phyloP scores from a whole-genome alignment of 768 basidiomycete species.

The Podaxis sp. region DNA sequence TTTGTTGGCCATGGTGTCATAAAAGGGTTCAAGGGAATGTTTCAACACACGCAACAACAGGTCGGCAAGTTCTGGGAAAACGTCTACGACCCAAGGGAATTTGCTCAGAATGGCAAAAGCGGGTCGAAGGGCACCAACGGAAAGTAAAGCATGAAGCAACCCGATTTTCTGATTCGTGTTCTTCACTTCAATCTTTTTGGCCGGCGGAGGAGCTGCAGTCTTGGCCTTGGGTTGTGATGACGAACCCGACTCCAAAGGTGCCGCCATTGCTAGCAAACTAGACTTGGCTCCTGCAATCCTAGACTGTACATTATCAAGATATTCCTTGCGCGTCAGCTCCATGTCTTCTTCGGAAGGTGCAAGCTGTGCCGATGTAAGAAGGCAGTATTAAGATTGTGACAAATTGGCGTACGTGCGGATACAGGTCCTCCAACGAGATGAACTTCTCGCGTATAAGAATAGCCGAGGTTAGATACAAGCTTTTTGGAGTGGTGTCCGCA shows the following conservation, averaged over 20 bases:
- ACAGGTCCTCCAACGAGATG: conserved; percentile 81
- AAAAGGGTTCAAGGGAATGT: conserved; percentile 65
- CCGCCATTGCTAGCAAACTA: conserved; percentile 82
- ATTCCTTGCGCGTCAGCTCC: conserved; percentile 61
- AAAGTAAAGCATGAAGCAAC: conserved; percentile 73
- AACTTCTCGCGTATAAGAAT: conserved; percentile 88
- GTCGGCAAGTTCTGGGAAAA: conserved; percentile 81
- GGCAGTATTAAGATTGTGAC: background rate
- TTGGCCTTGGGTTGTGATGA: conserved; percentile 36
- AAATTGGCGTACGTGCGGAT: conserved; percentile 71
- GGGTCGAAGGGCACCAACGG: conserved; percentile 79
- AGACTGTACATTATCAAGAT: conserved; percentile 56
- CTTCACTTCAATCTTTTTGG: conserved; percentile 39
- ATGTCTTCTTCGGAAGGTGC: conserved; percentile 72
- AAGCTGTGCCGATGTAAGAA: conserved; percentile 16
- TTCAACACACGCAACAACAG: conserved; percentile 74
- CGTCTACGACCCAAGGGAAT: conserved; percentile 82
- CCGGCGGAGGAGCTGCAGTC: conserved; percentile 32
- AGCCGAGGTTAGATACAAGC: conserved; percentile 78
- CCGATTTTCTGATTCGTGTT: conserved; percentile 76
- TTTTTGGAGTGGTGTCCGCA: conserved; percentile 59
- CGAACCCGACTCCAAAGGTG: conserved; percentile 59
- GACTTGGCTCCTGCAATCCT: conserved; percentile 64
- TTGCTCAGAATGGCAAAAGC: conserved; percentile 75
- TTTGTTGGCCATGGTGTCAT: conserved; percentile 52